Conservation (phyloP, 305 asterid genomes). For the Fraxinus baroniana region DNA sequence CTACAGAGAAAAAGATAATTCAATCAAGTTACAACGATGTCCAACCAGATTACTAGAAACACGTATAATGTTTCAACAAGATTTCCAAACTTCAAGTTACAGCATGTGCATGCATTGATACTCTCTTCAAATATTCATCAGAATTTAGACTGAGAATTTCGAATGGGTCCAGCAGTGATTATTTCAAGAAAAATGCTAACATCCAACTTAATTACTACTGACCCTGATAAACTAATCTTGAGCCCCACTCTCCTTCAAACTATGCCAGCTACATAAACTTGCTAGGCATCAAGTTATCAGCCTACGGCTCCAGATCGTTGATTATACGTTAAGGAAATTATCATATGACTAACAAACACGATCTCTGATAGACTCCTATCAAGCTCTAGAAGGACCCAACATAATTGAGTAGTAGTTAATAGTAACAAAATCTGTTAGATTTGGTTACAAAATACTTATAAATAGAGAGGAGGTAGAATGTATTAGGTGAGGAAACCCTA, state of each 20-base stretch:
- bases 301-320: background rate
- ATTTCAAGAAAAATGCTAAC: background rate
- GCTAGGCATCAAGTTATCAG: background rate
- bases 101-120: background rate
- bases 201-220: background rate
- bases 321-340: background rate
- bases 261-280: background rate
- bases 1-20: conserved; percentile 35
- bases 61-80: background rate
- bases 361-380: background rate
- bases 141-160: background rate
- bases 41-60: background rate
- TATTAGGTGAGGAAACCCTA: too few relatives aligned
- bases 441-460: too few relatives aligned
- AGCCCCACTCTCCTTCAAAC: background rate
- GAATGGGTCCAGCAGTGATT: background rate
- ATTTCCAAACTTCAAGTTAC: background rate
- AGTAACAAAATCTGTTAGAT: too few relatives aligned
- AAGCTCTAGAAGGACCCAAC: too few relatives aligned
- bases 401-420: too few relatives aligned
- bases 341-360: background rate
- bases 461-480: too few relatives aligned
- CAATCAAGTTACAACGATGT: conserved; percentile 2
- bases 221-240: background rate
- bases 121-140: background rate